Evolutionary conservation across 2,329 filamentous ascomycete genomes (phyloP), one percentile per base, ranked within the genome.

Genomic region (Alternaria angustiovoidea): DNA sequence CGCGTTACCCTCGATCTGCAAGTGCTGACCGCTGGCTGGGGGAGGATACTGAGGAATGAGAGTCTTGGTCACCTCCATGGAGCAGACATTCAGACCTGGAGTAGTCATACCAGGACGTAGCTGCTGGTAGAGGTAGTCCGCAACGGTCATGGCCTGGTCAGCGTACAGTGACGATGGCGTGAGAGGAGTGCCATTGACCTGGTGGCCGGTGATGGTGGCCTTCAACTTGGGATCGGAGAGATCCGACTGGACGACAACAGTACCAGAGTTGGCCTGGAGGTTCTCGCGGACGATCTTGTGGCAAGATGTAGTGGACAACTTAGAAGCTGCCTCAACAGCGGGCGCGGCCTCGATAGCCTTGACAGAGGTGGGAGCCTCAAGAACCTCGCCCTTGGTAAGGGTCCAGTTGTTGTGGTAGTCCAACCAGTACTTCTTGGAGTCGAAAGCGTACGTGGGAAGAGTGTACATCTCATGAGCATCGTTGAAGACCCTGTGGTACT

Each of bases 391-490:
- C 82, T 93, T 93, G 62, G 85, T 88, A 38, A 93, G 79, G 32
- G 83, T 86, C 88, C 89, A 93, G 76, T 93, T 88, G 62, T 91
- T 89, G 63, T 84, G 82, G 75, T 91, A 91, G 72, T 88, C 87
- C 16, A 91, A 83, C 89, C 89, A 91, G 77, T 92, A 91, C 66
- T 86, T 87, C 82, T 92, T 91, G 64, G 86, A 81, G 73, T 92
- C 88, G 73, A 89, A 93, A 0, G 83, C 83, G 73, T 92, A 93
- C 0, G 85, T 83, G 2, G 89, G 89, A 4, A 93, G 79, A n/a
- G 85, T 81, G n/a, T 91, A 79, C 16, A 92, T 80, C 42, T 85
- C 81, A 42, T 89, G 84, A 1, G 83, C 82, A 38, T 80, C 73
- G 66, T 87, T 85, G 74, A 88, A 90, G 54, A 87, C 83, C 43